Conservation (phyloP, 306 rosid genomes). For the cucumber (Cucumis sativus) region DNA sequence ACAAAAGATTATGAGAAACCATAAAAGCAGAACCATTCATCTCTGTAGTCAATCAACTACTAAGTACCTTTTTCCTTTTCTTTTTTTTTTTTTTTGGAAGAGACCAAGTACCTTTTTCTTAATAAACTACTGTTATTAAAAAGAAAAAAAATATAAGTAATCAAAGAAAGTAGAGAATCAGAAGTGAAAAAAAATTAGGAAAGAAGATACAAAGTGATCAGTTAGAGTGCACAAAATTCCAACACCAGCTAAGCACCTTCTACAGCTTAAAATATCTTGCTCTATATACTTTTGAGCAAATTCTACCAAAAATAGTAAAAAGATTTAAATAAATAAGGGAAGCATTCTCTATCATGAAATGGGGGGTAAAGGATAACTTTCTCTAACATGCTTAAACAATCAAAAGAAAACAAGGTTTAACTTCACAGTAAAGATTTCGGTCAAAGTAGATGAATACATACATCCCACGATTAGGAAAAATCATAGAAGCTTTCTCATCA, state of each 20-base stretch:
- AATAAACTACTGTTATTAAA: neutral
- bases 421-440: neutral
- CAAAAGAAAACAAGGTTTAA: neutral
- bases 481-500: conserved; percentile 52
- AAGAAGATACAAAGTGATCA: neutral
- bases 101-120: neutral
- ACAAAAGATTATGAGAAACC: neutral
- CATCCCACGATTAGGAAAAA: conserved; percentile 58
- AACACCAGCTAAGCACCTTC: neutral
- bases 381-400: neutral
- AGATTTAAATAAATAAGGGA: neutral
- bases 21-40: neutral
- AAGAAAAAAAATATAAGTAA: neutral
- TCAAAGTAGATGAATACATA: conserved; percentile 30
- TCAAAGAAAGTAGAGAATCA: neutral
- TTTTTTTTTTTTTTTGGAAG: no score
- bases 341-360: neutral
- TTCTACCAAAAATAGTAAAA: neutral
- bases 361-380: neutral
- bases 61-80: neutral
- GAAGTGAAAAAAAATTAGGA: neutral
- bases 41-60: neutral
- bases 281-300: neutral
- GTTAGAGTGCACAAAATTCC: neutral
- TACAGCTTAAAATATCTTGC: neutral